Evolutionary conservation across 208 protist genomes (phyloP), one percentile per base, ranked within the genome.

Genomic region (Crithidia acanthocephali): DNA sequence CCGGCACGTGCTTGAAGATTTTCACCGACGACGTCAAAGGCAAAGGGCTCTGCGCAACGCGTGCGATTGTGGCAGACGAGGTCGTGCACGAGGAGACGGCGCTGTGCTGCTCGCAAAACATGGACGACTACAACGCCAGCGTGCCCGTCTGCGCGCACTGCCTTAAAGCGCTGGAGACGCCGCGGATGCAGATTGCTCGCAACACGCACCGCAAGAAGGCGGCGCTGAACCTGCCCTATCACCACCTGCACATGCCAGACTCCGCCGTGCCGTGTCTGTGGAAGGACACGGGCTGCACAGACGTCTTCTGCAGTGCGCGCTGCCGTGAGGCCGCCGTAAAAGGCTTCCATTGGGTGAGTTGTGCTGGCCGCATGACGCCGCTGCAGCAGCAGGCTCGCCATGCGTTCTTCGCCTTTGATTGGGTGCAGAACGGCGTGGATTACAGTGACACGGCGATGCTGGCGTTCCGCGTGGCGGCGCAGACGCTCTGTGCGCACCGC

Each of bases 391-490:
- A 16, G 2, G 87, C 82, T 10, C 76, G 76, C 63, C 35, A 75
- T 11, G 50, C 50, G 13, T 88, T 88, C 44, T 45, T 85, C 30
- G 20, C 67, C 13, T 71, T 73, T 52, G 76, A 86, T 22, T 91
- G 88, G 91, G 76, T 81, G 45, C 74, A 83, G 50, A 67, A 82
- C 42, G 91, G 83, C 7, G 81, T 94, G 15, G 81, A 93, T 70
- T 91, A 83, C 80, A 83, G 80, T 32, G 88, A 95, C 66, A 92
- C 91, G 0, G 83, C 83, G 0, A 85, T 83, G 62, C 23, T 95
- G 33, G 77, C 74, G 10, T 71, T 91, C 20, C 81, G 83, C 56
- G 83, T 92, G 25, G 53, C 88, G 13, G 81, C 80, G 16, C 83
- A 90, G 66, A 47, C 61, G 25, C 22, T 91, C 5, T 78, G 65